These are phyloP conservation scores for Paecilomyces formosus DNA, from an alignment of 2,329 filamentous ascomycete genomes.

Conservation along the genomic window DNA sequence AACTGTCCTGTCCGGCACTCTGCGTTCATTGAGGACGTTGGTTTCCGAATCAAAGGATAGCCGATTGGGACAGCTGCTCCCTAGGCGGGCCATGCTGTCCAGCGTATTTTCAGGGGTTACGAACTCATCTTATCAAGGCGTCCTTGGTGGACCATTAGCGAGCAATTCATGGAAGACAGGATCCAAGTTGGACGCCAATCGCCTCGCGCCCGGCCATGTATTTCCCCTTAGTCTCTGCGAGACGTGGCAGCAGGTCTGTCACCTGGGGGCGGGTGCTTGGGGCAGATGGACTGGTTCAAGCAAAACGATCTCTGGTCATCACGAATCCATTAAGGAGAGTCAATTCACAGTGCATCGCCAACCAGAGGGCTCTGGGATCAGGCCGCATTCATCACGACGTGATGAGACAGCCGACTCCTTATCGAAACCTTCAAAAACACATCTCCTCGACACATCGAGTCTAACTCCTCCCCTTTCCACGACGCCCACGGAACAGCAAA, in stretches of 20 bases:
- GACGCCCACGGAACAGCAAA: constrained; percentile 13
- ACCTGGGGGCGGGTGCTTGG: constrained; percentile 8
- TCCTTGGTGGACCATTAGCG: background rate
- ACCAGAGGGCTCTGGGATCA: background rate
- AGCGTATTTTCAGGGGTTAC: background rate
- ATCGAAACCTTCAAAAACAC: background rate
- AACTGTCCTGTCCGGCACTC: background rate
- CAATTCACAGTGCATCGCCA: background rate
- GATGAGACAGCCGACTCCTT: background rate
- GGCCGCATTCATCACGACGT: background rate
- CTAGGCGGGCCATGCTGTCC: background rate
- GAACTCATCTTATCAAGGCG: background rate
- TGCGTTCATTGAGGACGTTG: background rate
- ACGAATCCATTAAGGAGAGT: background rate
- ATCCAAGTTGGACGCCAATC: background rate
- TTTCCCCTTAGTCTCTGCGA: constrained; percentile 8
- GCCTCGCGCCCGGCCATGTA: background rate
- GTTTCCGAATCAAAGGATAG: background rate
- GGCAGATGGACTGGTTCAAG: constrained; percentile 1
- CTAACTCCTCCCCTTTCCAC: constrained; percentile 2
- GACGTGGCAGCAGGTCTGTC: constrained; percentile 28
- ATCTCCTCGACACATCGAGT: background rate
- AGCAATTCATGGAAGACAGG: background rate
- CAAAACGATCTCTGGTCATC: background rate
- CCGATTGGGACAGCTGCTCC: background rate